Evolutionary conservation across 2,329 filamentous ascomycete genomes (phyloP).

Genomic region (Aspergillus tanneri): DNA sequence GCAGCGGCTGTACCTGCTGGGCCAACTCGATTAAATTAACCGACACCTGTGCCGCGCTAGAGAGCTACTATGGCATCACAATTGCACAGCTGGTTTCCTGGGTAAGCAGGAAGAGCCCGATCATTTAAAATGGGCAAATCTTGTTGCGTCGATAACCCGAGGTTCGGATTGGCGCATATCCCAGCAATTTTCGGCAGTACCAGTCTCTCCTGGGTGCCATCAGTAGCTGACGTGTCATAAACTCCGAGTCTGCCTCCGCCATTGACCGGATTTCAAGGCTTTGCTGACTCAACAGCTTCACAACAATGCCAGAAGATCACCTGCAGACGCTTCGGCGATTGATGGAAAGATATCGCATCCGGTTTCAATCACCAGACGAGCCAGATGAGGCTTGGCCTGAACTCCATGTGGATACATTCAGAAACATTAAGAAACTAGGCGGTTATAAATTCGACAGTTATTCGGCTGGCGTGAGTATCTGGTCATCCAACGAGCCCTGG

Average conservation of each 20-base stretch:
- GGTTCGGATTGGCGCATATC: too few relatives aligned
- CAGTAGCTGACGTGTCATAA: too few relatives aligned
- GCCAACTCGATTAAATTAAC: constrained; percentile 10
- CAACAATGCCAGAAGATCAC: background rate
- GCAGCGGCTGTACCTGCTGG: constrained; percentile 11
- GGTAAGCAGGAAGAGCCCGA: constrained; percentile 3
- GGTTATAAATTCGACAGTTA: background rate
- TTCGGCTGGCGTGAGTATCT: background rate
- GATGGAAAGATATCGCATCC: background rate
- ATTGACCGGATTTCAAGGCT: too few relatives aligned
- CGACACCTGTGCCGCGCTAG: constrained; percentile 11
- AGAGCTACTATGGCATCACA: constrained; percentile 11
- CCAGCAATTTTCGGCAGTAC: too few relatives aligned
- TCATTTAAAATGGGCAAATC: too few relatives aligned
- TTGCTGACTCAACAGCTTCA: too few relatives aligned
- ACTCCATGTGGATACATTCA: background rate
- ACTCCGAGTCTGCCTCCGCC: too few relatives aligned
- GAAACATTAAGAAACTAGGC: background rate
- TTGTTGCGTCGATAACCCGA: too few relatives aligned
- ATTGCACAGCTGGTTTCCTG: constrained; percentile 4
- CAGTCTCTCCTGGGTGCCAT: too few relatives aligned
- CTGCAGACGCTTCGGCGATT: background rate
- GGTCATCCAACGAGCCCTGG: background rate
- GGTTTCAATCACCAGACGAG: background rate
- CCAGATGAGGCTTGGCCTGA: background rate